These are phyloP conservation scores for Amylocarpus encephaloides DNA, from an alignment of 2,329 filamentous ascomycete species.

Conservation along the genomic window DNA sequence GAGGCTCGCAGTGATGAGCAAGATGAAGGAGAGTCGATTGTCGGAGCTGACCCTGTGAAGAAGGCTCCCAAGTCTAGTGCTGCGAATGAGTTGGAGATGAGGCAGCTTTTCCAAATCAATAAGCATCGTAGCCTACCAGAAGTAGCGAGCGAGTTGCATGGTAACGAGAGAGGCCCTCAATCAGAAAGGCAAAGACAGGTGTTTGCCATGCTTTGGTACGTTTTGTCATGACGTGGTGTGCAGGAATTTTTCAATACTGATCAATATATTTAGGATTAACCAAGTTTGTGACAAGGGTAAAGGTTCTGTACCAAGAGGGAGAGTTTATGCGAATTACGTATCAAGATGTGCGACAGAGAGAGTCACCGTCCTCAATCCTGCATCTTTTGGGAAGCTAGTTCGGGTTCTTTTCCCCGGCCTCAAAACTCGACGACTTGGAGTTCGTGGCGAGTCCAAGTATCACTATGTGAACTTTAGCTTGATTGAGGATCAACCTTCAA, in stretches of 20 bases:
- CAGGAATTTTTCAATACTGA: neutral
- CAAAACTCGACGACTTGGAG: constrained; percentile 84
- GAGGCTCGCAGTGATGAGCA: constrained; percentile 49
- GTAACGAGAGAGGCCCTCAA: constrained; percentile 72
- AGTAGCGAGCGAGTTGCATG: constrained; percentile 68
- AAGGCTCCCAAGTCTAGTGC: constrained; percentile 61
- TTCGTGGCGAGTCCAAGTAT: constrained; percentile 96
- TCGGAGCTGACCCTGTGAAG: constrained; percentile 44
- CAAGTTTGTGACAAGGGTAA: constrained; percentile 67
- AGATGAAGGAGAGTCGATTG: constrained; percentile 49
- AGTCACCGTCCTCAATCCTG: constrained; percentile 91
- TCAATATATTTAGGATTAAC: constrained; percentile 53
- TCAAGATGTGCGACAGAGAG: constrained; percentile 87
- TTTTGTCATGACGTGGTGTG: constrained; percentile 9
- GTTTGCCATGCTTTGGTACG: constrained; percentile 84
- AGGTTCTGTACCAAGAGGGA: constrained; percentile 81
- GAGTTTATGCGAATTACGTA: constrained; percentile 94
- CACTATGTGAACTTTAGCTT: constrained; percentile 74
- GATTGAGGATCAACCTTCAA: constrained; percentile 43
- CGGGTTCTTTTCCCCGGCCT: constrained; percentile 93
- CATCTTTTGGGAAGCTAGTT: constrained; percentile 95
- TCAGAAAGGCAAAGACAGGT: constrained; percentile 79
- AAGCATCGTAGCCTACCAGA: constrained; percentile 61
- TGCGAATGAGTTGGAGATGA: constrained; percentile 76
- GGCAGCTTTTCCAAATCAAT: constrained; percentile 66